Evolutionary conservation across 2,329 filamentous ascomycete genomes (phyloP), one percentile per base, ranked within the genome.

Genomic region (Fragosphaeria purpurea): DNA sequence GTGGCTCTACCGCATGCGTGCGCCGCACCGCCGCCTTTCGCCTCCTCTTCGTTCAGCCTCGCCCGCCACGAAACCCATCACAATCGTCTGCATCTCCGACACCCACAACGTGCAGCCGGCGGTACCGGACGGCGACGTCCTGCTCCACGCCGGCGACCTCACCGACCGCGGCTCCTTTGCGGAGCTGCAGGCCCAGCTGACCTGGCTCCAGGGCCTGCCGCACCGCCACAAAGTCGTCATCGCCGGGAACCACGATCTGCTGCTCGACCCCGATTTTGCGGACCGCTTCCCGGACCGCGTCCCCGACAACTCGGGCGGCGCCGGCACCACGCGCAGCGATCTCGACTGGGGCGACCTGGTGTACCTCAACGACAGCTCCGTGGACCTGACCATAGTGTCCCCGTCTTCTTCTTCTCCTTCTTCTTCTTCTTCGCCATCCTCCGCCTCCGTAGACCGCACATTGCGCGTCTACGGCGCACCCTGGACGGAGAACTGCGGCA

Each of bases 101-200:
- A 70, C 68, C 2, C 67, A 70, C 59, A 69, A 67, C 54, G 54
- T 55, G 34, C 60, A 60, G 34, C 65, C 63, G 1, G 48, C 52
- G 5, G 54, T 70, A 5, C 67, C 67, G 4, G 42, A 57, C 12
- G 69, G 67, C 2, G 67, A 71, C 51, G 57, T 71, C 7, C 62
- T 70, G 6, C 59, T 72, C 46, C 69, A 72, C 51, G 67, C 68
- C 9, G 68, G 68, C 9, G 66, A 71, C 50, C 60, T 71, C 9
- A 69, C 65, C 1, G 57, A 67, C 41, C 57, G 60, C 34, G 68
- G 69, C 1, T 64, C 65, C 0, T 63, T 66, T 43, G 56, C 58
- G 0, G 69, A 72, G 53, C 52, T 72, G 2, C 60, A 67, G 50
- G 58, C 59, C 1, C 60, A 64, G 48, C 46, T 69, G 7, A 44